Evolutionary conservation across 306 rosid species (phyloP).

Genomic region (Mimosa pudica): DNA sequence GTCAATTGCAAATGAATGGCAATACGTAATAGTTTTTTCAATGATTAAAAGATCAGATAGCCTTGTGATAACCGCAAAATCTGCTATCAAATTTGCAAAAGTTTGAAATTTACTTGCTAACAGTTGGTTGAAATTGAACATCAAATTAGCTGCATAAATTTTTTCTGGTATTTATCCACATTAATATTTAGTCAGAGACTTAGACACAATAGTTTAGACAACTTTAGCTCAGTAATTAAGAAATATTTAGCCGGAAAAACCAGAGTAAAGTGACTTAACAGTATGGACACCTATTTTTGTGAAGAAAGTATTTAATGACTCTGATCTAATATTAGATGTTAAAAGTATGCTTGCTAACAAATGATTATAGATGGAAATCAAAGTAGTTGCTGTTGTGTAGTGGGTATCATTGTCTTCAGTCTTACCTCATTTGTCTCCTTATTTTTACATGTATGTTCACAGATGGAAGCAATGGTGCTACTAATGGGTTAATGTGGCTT

Average conservation of each 20-base stretch:
- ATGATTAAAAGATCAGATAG: no score
- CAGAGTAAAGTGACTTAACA: neutral
- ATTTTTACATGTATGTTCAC: conserved; percentile 37
- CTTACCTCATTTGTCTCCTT: conserved; percentile 28
- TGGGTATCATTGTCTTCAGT: conserved; percentile 6
- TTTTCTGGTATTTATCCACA: neutral
- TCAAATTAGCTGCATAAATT: neutral
- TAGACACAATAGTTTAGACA: neutral
- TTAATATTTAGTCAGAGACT: neutral
- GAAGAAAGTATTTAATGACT: neutral
- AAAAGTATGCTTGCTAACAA: conserved; percentile 2
- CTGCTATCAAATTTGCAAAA: no score
- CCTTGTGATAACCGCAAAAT: no score
- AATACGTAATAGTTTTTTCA: no score
- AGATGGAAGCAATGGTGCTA: conserved; percentile 76
- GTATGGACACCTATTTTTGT: neutral
- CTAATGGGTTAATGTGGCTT: conserved; percentile 80
- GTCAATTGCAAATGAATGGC: no score
- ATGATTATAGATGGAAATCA: conserved; percentile 7
- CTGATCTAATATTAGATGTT: neutral
- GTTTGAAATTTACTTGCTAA: no score
- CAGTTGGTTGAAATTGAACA: no score
- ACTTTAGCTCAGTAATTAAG: neutral
- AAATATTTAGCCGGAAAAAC: neutral
- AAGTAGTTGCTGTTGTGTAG: conserved; percentile 25